A percentile compares a stretch with the other conserved stretches of the same genome.
These are phyloP conservation scores for Diaporthe ilicicola DNA, from an alignment of 2,329 filamentous ascomycete genomes.

Conservation along the genomic window DNA sequence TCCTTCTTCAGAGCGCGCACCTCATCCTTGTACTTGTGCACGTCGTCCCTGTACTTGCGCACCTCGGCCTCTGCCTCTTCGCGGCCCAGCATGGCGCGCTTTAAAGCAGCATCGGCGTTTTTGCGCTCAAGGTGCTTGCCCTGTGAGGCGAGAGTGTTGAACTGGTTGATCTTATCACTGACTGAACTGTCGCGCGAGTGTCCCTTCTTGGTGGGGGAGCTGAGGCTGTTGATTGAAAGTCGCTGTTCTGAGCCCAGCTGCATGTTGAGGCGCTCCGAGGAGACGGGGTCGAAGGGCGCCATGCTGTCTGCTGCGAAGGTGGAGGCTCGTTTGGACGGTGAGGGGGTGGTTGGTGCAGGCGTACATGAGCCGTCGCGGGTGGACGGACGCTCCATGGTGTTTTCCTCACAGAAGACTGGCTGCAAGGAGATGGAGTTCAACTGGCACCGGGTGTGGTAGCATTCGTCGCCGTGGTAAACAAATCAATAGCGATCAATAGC, in stretches of 20 bases:
- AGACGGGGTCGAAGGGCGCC: slow-evolving; percentile 65
- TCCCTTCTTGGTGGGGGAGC: slow-evolving; percentile 47
- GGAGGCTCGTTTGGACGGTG: slow-evolving; percentile 27
- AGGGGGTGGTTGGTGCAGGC: slow-evolving; percentile 24
- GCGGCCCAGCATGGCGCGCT: slow-evolving; percentile 71
- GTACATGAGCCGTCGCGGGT: slow-evolving; percentile 27
- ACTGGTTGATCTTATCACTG: slow-evolving; percentile 75
- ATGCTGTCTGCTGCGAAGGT: slow-evolving; percentile 25
- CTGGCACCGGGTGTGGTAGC: background rate
- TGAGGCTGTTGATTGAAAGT: slow-evolving; percentile 38
- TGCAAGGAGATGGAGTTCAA: background rate
- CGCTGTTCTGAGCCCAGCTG: slow-evolving; percentile 45
- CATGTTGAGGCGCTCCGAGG: slow-evolving; percentile 71
- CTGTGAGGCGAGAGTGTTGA: slow-evolving; percentile 70
- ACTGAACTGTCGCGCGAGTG: slow-evolving; percentile 67
- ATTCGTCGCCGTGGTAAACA: slow-evolving; percentile 4
- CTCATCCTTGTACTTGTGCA: slow-evolving; percentile 71
- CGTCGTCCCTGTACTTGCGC: slow-evolving; percentile 65
- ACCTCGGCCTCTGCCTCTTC: slow-evolving; percentile 78
- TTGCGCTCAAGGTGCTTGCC: slow-evolving; percentile 70
- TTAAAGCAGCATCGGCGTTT: slow-evolving; percentile 71
- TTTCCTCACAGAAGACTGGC: background rate
- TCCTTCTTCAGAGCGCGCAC: slow-evolving; percentile 62
- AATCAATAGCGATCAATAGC: background rate
- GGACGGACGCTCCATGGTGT: slow-evolving; percentile 28